These are phyloP conservation scores for Nakaseomyces delphensis DNA, from an alignment of 1,139 yeast species.

Conservation along the genomic window DNA sequence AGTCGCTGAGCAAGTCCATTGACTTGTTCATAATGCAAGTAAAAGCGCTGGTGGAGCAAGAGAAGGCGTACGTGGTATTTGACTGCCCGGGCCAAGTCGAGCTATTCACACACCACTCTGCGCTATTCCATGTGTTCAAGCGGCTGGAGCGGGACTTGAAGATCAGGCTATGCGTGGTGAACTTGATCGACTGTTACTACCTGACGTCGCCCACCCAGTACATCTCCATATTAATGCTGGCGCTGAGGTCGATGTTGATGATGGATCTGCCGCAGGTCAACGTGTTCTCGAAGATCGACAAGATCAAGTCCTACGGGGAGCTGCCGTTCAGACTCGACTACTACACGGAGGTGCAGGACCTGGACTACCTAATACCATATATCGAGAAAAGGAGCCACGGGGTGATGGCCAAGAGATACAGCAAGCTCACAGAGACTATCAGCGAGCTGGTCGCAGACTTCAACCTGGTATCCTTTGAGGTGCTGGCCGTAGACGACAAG, in stretches of 20 bases:
- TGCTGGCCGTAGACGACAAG: slow-evolving; percentile 83
- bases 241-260: slow-evolving; percentile 86
- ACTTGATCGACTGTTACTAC: slow-evolving; percentile 77
- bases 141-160: slow-evolving; percentile 59
- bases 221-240: slow-evolving; percentile 69
- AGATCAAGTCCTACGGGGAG: slow-evolving; percentile 57
- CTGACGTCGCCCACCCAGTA: slow-evolving; percentile 85
- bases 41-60: slow-evolving; percentile 47
- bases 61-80: slow-evolving; percentile 65
- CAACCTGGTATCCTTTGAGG: slow-evolving; percentile 82
- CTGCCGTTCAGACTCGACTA: slow-evolving; percentile 70
- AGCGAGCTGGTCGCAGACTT: slow-evolving; percentile 82
- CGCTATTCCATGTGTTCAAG: slow-evolving; percentile 64
- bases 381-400: slow-evolving; percentile 50
- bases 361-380: slow-evolving; percentile 57
- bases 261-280: slow-evolving; percentile 90
- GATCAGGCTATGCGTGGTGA: slow-evolving; percentile 75
- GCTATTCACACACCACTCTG: slow-evolving; percentile 82
- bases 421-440: slow-evolving; percentile 64
- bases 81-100: slow-evolving; percentile 99
- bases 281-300: slow-evolving; percentile 84
- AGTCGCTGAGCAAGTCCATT: slow-evolving; percentile 46
- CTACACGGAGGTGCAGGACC: slow-evolving; percentile 87
- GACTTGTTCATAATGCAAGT: slow-evolving; percentile 57
- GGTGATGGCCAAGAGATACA: slow-evolving; percentile 52